Percentiles rank a stretch among this genome's conserved stretches.
These are phyloP conservation scores for Bullera alba DNA, from an alignment of 768 basidiomycete species.

Conservation along the genomic window DNA sequence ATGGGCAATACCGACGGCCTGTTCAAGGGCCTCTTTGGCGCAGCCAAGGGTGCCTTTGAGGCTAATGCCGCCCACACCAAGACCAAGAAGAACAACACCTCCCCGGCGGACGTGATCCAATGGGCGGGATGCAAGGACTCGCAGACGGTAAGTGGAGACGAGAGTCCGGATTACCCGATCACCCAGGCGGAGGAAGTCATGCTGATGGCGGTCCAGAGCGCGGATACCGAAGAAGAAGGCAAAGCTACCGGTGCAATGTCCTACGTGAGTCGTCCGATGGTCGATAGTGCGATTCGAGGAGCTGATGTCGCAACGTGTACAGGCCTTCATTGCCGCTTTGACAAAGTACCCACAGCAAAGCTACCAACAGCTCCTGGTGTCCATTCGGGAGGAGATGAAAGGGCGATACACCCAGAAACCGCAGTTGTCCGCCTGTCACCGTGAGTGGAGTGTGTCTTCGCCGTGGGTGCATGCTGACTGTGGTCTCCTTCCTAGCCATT, in stretches of 20 bases:
- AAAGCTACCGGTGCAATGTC: constrained; percentile 52
- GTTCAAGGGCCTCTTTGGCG: constrained; percentile 51
- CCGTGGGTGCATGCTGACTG: neutral
- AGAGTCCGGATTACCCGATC: neutral
- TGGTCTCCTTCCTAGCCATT: constrained; percentile 17
- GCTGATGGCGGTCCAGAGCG: constrained; percentile 26
- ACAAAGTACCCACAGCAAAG: constrained; percentile 46
- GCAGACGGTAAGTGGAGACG: constrained; percentile 33
- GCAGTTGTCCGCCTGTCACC: constrained; percentile 34
- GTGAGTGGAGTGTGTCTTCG: constrained; percentile 12
- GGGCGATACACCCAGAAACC: constrained; percentile 49
- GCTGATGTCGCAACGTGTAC: neutral
- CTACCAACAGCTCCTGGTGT: constrained; percentile 44
- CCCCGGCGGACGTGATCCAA: constrained; percentile 66
- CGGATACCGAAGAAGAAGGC: constrained; percentile 49
- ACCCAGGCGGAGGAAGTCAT: neutral
- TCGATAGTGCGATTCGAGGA: neutral
- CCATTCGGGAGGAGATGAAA: constrained; percentile 45
- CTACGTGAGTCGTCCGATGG: constrained; percentile 25
- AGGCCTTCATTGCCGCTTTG: constrained; percentile 46
- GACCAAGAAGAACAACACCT: constrained; percentile 57
- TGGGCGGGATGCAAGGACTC: constrained; percentile 50
- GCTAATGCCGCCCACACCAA: constrained; percentile 54
- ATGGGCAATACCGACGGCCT: constrained; percentile 34
- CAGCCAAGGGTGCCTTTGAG: constrained; percentile 69